A percentile compares a stretch with the other conserved stretches of the same genome.
These are phyloP conservation scores for Aspergillus latus DNA, from an alignment of 2,329 filamentous ascomycete species.

Conservation along the genomic window DNA sequence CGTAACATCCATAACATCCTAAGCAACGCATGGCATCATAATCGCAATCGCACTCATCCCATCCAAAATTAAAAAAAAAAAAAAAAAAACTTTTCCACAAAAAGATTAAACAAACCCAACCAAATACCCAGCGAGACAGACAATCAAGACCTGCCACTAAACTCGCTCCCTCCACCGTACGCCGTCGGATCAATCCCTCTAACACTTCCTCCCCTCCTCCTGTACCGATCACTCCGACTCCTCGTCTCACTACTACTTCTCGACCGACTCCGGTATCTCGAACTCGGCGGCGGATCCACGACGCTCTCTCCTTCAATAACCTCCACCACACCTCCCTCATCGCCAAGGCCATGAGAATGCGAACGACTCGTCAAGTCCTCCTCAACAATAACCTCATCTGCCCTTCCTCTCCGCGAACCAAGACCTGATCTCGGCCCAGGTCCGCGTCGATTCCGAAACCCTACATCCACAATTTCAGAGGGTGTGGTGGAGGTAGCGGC, in stretches of 20 bases:
- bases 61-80: no score
- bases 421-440: not conserved
- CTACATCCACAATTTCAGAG: slow-evolving; percentile 25
- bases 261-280: slow-evolving; percentile 32
- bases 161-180: slow-evolving; percentile 23
- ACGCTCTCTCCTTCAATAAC: slow-evolving; percentile 32
- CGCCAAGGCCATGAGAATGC: not conserved
- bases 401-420: not conserved
- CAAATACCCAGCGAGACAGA: no score
- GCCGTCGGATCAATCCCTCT: no score
- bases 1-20: not conserved
- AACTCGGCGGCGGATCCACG: slow-evolving; percentile 19
- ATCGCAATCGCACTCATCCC: not conserved
- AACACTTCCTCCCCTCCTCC: no score
- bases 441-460: not conserved
- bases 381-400: slow-evolving; percentile 3
- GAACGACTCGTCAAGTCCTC: not conserved
- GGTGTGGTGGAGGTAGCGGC: slow-evolving; percentile 29
- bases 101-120: no score
- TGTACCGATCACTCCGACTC: slow-evolving; percentile 1
- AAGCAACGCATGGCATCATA: not conserved
- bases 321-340: slow-evolving; percentile 36
- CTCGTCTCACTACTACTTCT: slow-evolving; percentile 20
- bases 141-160: slow-evolving; percentile 27
- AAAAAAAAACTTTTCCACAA: not conserved